phyloP scores from a whole-genome alignment of 2,329 filamentous ascomycete genomes.

The Aureobasidium pullulans region DNA sequence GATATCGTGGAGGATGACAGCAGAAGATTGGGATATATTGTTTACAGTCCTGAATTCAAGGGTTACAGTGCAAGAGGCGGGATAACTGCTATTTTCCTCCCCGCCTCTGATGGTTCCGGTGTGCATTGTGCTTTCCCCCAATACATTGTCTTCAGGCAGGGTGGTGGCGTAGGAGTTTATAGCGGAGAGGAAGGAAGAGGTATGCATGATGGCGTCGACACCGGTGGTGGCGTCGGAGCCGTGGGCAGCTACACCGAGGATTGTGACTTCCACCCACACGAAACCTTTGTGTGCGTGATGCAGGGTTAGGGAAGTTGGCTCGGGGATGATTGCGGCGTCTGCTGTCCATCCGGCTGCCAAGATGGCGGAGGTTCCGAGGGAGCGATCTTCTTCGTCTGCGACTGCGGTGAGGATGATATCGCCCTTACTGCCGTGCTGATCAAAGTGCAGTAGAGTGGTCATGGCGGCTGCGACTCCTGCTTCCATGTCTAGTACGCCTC shows the following conservation, averaged over 20 bases:
- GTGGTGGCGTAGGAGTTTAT: not conserved
- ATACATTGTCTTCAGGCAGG: not conserved
- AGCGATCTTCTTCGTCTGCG: not conserved
- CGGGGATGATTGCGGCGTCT: not conserved
- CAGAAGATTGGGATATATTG: not conserved
- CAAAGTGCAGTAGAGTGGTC: not conserved
- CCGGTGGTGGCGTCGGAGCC: not conserved
- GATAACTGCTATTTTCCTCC: slow-evolving; percentile 5
- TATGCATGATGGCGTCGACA: not conserved
- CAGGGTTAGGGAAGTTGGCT: not conserved
- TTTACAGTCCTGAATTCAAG: not conserved
- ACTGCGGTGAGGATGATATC: not conserved
- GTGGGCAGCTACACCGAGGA: not conserved
- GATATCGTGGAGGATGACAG: not conserved
- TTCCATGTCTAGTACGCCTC: slow-evolving; percentile 11
- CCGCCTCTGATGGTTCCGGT: not conserved
- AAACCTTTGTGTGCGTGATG: slow-evolving; percentile 7
- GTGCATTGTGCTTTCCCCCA: slow-evolving; percentile 3
- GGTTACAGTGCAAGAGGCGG: not conserved
- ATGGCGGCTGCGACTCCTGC: not conserved
- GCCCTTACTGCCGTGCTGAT: not conserved
- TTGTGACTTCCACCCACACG: not conserved
- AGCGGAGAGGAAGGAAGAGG: not conserved
- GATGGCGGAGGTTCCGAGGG: not conserved
- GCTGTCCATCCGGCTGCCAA: slow-evolving; percentile 6